Evolutionary conservation across 1,284 basidiomycete genomes (phyloP).

Genomic region (Fereydounia khargensis): DNA sequence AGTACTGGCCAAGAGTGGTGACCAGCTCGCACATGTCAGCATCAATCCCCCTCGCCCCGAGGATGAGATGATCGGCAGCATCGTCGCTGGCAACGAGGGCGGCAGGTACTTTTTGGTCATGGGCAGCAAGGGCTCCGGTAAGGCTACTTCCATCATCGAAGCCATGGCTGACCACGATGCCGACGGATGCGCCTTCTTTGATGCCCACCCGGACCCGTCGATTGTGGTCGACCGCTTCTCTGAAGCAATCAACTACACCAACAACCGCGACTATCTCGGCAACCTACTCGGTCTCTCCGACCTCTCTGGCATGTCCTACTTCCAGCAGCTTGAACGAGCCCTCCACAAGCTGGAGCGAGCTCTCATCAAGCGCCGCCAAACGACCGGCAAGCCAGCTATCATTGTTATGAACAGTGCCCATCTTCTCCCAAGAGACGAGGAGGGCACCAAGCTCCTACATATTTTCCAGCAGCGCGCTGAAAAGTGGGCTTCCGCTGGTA

Average conservation of each 20-base stretch:
- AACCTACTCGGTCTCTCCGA: conserved; percentile 48
- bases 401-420: conserved; percentile 53
- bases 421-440: conserved; percentile 43
- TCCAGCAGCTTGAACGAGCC: conserved; percentile 43
- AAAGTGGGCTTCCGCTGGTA: conserved; percentile 48
- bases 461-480: conserved; percentile 53
- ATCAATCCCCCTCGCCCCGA: conserved; percentile 37
- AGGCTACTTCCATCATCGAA: conserved; percentile 45
- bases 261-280: conserved; percentile 51
- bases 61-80: conserved; percentile 43
- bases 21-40: conserved; percentile 37
- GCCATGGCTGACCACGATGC: conserved; percentile 45
- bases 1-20: conserved; percentile 36
- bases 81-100: conserved; percentile 43
- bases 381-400: conserved; percentile 42
- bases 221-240: conserved; percentile 50
- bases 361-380: conserved; percentile 33
- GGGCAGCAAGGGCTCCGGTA: conserved; percentile 49
- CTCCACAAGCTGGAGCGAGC: conserved; percentile 51
- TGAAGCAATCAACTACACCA: conserved; percentile 48
- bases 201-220: conserved; percentile 40
- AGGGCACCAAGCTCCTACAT: conserved; percentile 40
- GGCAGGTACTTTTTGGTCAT: conserved; percentile 50
- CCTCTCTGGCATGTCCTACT: conserved; percentile 42
- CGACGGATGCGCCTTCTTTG: conserved; percentile 51